Evolutionary conservation across 192 early-diverging fungal species (phyloP), one percentile per base, ranked within the genome.

Genomic region (Rhizoclosmatium globosum): DNA sequence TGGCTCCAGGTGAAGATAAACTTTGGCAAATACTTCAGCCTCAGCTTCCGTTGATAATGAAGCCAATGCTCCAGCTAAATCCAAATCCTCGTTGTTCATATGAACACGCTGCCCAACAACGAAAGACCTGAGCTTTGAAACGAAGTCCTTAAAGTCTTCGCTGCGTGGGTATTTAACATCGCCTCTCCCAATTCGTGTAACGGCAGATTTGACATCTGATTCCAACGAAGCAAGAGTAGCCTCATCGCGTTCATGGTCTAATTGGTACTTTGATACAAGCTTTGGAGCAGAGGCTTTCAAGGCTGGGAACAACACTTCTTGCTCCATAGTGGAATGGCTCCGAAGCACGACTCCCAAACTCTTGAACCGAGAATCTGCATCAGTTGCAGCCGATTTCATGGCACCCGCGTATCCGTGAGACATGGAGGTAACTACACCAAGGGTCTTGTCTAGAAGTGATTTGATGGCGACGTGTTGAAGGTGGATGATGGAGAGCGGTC

Each of bases 401-500:
- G 47, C 75, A 3, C 3, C n/a, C 2, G 31, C 41, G 13, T 42
- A 38, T 3, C 75, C 75, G 42, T 66, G 43, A n/a, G 71, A 59
- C 60, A 77, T 47, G n/a, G 4, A 13, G 42, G 46, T 62, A 2
- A 50, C 79, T 7, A 31, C 47, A 0, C 15, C 53, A 2, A 57
- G 45, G 38, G 23, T 43, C 47, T 64, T 76, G 4, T 80, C 72
- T 15, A 66, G 45, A 15, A 79, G 79, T 0, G 3, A 31, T 57
- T 56, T 79, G 79, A 80, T 64, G 74, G 78, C 78, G n/a, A 76
- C 21, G 61, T 79, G 78, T 39, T 79, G 78, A 9, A 79, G 60
- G 17, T 74, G 21, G 57, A 21, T 50, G 78, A 64, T 42, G 19
- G 39, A 47, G 56, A 78, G 0, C 9, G 73, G 53, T 4, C 11